Evolutionary conservation across 2,329 filamentous ascomycete species (phyloP), one percentile per base, ranked within the genome.

Genomic region (Escovopsis sp.): DNA sequence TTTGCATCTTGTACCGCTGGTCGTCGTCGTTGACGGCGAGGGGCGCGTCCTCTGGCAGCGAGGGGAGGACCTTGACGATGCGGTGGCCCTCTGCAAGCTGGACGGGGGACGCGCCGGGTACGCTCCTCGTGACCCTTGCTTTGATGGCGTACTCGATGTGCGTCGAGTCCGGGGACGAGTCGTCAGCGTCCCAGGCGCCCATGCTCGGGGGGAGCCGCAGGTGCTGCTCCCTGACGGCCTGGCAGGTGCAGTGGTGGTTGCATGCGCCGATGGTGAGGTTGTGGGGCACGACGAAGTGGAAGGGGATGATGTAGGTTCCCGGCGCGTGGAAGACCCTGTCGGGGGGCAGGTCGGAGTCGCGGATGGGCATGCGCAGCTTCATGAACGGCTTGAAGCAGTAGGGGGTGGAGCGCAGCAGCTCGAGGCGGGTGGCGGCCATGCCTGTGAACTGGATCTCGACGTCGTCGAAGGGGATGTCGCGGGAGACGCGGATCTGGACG

Each of bases 211-310:
- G 73, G 16, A 74, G 60, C 11, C 65, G 62, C 33, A 72, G 56
- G 57, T 77, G 73, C 37, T 69, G 62, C 30, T 71, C 70, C 41
- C 64, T 62, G 27, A 76, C 60, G 37, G 58, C 58, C n/a, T 61
- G 57, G 34, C 61, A 61, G 34, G 61, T 57, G 41, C 66, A 62
- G 25, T 54, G 49, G 58, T 76, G 72, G 50, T 60, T 68, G 61
- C 73, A 77, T 14, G 72, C 71, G 44, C 65, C 66, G 39, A 76
- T 60, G 14, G 72, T 76, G 45, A 77, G 67, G 41, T 74, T 66
- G 48, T 63, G 61, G n/a, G 73, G 73, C 13, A 77, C 65, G 44
- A 76, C 67, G 48, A 77, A 77, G 58, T 72, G 58, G 59, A 77
- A 73, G n/a, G 72, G 72, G 20, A 77, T 55, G 12, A 52, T 63